Evolutionary conservation across 1,139 yeast species (phyloP).

Genomic region (Pichia sp.): DNA sequence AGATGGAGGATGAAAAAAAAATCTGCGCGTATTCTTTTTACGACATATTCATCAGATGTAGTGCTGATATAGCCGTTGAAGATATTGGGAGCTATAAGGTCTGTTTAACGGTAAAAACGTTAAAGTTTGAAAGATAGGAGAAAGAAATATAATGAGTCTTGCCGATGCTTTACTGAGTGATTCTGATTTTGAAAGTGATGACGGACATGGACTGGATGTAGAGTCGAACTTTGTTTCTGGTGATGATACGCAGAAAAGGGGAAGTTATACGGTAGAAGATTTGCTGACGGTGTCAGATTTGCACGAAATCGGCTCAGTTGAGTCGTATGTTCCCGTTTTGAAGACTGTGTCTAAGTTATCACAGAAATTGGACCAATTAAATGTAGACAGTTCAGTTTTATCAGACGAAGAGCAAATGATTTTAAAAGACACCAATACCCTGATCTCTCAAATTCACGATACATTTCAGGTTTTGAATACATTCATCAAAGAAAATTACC

Average conservation of each 20-base stretch:
- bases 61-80: too few relatives aligned
- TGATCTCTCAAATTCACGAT: constrained; percentile 45
- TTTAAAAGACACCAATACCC: constrained; percentile 46
- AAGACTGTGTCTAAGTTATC: constrained; percentile 19
- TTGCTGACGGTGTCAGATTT: constrained; percentile 9
- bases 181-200: constrained; percentile 4
- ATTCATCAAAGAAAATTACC: constrained; percentile 46
- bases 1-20: too few relatives aligned
- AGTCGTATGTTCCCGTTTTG: constrained; percentile 15
- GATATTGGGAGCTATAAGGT: too few relatives aligned
- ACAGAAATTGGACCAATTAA: constrained; percentile 13
- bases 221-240: neutral
- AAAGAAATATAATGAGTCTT: constrained; percentile 14
- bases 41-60: too few relatives aligned
- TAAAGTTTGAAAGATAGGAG: neutral
- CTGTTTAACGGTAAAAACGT: too few relatives aligned
- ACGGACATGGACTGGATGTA: constrained; percentile 8
- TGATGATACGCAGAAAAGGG: neutral
- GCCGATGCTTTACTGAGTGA: constrained; percentile 20
- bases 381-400: neutral
- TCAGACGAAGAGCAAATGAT: constrained; percentile 22
- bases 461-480: constrained; percentile 47
- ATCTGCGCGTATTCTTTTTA: too few relatives aligned
- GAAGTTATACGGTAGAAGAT: constrained; percentile 1
- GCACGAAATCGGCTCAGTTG: constrained; percentile 4